Evolutionary conservation across 2,329 filamentous ascomycete genomes (phyloP).

Genomic region (Pezicula rhizophila): DNA sequence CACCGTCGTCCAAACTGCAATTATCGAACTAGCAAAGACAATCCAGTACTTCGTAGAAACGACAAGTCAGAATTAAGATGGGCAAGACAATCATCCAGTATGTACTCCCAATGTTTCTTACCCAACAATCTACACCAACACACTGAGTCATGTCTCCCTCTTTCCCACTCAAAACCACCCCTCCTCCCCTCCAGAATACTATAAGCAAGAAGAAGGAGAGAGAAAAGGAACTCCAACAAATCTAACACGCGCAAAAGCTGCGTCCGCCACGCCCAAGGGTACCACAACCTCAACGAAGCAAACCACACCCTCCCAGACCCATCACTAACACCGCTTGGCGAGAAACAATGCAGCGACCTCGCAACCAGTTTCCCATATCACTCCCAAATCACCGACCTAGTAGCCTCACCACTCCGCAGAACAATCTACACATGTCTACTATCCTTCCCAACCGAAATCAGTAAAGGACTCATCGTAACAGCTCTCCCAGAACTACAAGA

Average conservation of each 20-base stretch:
- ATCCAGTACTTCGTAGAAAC: too few relatives aligned
- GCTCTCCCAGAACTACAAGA: slow-evolving; percentile 76
- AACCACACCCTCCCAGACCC: background rate
- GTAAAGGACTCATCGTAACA: slow-evolving; percentile 39
- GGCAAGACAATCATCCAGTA: too few relatives aligned
- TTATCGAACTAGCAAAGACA: too few relatives aligned
- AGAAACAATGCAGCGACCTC: slow-evolving; percentile 65
- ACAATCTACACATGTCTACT: slow-evolving; percentile 73
- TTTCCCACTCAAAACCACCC: too few relatives aligned
- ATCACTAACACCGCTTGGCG: slow-evolving; percentile 64
- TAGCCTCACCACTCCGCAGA: slow-evolving; percentile 74
- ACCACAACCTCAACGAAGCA: slow-evolving; percentile 1
- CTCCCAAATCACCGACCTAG: slow-evolving; percentile 58
- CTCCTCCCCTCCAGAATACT: too few relatives aligned
- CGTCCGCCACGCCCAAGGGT: slow-evolving; percentile 1
- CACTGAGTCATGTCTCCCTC: too few relatives aligned
- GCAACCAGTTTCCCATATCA: slow-evolving; percentile 58
- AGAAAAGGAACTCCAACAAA: too few relatives aligned
- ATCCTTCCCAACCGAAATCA: slow-evolving; percentile 55
- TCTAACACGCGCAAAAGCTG: background rate
- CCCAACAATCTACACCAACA: too few relatives aligned
- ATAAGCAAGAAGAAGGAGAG: too few relatives aligned
- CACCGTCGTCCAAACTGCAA: too few relatives aligned
- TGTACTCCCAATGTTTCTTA: too few relatives aligned
- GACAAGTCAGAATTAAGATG: too few relatives aligned